Evolutionary conservation across 495 filamentous ascomycete species (phyloP), one percentile per base, ranked within the genome.

Genomic region (Aspergillus indologenus): DNA sequence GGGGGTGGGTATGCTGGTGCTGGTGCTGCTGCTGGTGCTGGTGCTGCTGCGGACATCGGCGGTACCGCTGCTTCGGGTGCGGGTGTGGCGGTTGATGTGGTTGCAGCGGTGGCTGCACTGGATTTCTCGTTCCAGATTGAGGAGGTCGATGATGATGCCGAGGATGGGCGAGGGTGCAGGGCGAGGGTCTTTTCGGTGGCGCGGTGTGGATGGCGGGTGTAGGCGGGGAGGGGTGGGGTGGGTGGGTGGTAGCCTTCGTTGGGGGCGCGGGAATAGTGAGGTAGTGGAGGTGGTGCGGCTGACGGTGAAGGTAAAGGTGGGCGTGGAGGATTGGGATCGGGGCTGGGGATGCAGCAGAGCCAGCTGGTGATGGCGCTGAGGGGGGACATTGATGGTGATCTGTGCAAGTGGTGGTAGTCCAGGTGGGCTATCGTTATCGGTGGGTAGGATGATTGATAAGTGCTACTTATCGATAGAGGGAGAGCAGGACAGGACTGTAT

Each of bases 171-270:
- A 61, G 71, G 63, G 45, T 77, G 70, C 0, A 69, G 61, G 53
- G 71, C 71, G 1, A 80, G 66, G 1, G 75, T 79, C 58, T 79
- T 79, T 56, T 79, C 75, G 50, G 76, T 68, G 42, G 74, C 63
- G 61, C 68, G 75, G 57, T 72, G 64, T 23, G 75, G 74, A 5
- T 70, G 74, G 5, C 74, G 68, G 5, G 76, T 78, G 60, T 79
- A 79, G 42, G 71, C 70, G 48, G 15, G 48, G 48, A 51, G 23
- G 4, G 22, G 23, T 24, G 12, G 48, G 23, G n/a, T 6, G 22
- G 21, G 48, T 23, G 48, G 48, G 6, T 34, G 23, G 24, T 31
- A 19, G 48, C 14, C 29, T 24, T 22, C 15, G 22, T 26, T 24
- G 48, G 15, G 1, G 45, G 34, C 34, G 3, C 22, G 18, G n/a